phyloP scores from a whole-genome alignment of 75 land plant genomes.

The Cupressus sempervirens region DNA sequence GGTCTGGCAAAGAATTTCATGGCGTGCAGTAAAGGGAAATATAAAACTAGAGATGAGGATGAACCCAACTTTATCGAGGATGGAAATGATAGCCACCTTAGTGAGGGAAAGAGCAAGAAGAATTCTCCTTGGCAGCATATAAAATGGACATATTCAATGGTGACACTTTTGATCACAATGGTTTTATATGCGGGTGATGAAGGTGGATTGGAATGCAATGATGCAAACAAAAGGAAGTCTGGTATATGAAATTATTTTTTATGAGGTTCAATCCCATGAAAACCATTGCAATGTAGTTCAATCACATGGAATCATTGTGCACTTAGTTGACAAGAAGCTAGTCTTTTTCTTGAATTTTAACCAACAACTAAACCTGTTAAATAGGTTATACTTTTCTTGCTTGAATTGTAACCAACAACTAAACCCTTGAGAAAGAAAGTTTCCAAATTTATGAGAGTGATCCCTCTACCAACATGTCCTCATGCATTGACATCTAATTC shows the following conservation, averaged over 20 bases:
- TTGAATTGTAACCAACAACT: conserved; percentile 10
- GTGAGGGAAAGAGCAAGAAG: conserved; percentile 33
- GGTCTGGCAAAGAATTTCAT: conserved; percentile 13
- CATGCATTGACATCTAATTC: not conserved
- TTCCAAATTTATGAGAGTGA: not conserved
- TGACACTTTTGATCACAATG: conserved; percentile 48
- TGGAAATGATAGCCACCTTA: conserved; percentile 15
- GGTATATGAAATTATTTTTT: not conserved
- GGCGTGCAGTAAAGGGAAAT: conserved; percentile 13
- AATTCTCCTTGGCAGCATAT: conserved; percentile 66
- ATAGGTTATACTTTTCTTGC: not conserved
- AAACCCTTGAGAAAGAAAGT: not conserved
- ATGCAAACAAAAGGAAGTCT: conserved; percentile 32
- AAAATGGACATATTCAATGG: conserved; percentile 74
- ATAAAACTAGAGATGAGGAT: conserved; percentile 23
- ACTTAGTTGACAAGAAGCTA: not conserved
- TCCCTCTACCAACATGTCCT: not conserved
- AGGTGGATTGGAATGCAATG: conserved; percentile 18
- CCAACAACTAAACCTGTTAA: not conserved
- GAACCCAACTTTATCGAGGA: conserved; percentile 14
- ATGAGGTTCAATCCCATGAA: not conserved
- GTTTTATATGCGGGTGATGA: conserved; percentile 37
- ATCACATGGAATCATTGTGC: not conserved
- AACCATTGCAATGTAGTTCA: not conserved
- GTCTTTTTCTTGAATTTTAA: not conserved